These are phyloP conservation scores for Tulasnella sp. DNA, from an alignment of 768 basidiomycete species.

Conservation along the genomic window DNA sequence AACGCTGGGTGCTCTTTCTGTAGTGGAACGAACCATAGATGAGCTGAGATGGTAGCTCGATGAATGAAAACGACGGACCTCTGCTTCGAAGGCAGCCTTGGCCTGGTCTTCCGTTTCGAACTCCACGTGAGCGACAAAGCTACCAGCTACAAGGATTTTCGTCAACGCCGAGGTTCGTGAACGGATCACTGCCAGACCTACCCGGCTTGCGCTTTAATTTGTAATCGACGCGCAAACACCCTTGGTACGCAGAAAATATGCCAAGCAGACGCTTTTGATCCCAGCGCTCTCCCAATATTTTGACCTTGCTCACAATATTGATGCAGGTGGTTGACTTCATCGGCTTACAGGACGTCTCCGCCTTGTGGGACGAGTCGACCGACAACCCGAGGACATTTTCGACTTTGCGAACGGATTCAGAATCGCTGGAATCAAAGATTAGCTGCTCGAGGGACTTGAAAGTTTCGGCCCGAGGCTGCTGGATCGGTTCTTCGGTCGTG, in stretches of 20 bases:
- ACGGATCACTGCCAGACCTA: neutral
- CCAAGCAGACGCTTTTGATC: neutral
- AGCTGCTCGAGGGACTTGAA: neutral
- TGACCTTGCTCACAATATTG: neutral
- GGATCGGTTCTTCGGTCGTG: neutral
- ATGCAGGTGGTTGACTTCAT: neutral
- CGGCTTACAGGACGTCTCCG: neutral
- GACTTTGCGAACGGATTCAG: neutral
- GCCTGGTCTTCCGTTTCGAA: constrained; percentile 1
- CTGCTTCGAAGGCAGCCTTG: constrained; percentile 2
- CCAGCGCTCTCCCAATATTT: constrained; percentile 1
- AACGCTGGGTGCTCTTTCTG: neutral
- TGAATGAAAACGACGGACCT: neutral
- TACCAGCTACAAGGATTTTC: neutral
- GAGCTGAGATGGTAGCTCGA: neutral
- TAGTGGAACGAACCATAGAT: neutral
- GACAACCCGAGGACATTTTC: neutral
- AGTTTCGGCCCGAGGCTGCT: neutral
- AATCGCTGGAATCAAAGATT: constrained; percentile 12
- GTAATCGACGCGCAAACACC: neutral
- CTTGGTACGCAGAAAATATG: neutral
- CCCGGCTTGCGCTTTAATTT: neutral
- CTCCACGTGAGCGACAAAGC: neutral
- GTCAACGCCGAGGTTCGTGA: neutral
- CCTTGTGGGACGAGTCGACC: neutral